A percentile compares a stretch with the other conserved stretches of the same genome.
Evolutionary conservation across 805 yeast genomes (phyloP).

Genomic region (Cyberlindnera lachancei): DNA sequence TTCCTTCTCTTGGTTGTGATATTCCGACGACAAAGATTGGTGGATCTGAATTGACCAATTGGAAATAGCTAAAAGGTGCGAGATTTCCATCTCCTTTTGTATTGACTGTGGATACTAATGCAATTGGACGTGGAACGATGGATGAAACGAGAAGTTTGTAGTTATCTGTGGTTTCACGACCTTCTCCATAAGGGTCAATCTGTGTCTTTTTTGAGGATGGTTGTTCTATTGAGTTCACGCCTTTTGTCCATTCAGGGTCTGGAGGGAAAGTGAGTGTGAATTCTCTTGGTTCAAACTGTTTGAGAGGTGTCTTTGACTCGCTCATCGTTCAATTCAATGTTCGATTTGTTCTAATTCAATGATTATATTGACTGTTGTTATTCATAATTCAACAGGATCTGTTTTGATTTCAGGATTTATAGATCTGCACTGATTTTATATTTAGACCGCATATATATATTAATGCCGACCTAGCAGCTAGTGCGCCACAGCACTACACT

Average conservation of each 20-base stretch:
- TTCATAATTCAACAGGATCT: too few species aligned
- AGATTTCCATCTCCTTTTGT: slow-evolving; percentile 38
- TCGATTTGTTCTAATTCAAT: too few species aligned
- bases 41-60: slow-evolving; percentile 42
- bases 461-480: too few species aligned
- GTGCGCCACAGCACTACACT: too few species aligned
- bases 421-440: too few species aligned
- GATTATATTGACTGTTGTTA: too few species aligned
- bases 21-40: slow-evolving; percentile 49
- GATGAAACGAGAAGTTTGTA: slow-evolving; percentile 47
- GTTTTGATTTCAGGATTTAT: too few species aligned
- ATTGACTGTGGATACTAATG: slow-evolving; percentile 42
- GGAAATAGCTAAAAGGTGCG: slow-evolving; percentile 57
- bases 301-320: not conserved
- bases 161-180: slow-evolving; percentile 24
- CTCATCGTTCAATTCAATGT: too few species aligned
- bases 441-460: too few species aligned
- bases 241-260: slow-evolving; percentile 5
- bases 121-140: slow-evolving; percentile 55
- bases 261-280: slow-evolving; percentile 5
- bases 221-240: not conserved
- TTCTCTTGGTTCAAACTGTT: slow-evolving; percentile 3
- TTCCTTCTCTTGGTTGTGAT: slow-evolving; percentile 27
- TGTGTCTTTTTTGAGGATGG: slow-evolving; percentile 26
- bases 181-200: slow-evolving; percentile 35